phyloP scores from a whole-genome alignment of 352 stramenopile species.

The Hyaloperonospora brassicae region DNA sequence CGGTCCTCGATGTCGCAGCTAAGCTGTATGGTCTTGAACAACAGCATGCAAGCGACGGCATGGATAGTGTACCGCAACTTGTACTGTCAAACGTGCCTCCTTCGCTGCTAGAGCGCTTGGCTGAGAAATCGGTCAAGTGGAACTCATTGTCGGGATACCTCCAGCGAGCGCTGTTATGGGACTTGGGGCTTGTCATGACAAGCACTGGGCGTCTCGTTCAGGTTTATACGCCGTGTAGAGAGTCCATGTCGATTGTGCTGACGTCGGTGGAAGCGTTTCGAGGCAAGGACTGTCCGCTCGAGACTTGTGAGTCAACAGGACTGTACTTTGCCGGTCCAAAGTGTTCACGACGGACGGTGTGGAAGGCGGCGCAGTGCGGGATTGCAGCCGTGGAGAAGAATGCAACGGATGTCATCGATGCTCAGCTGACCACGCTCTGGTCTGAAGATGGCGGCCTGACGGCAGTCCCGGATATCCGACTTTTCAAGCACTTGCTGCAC shows the following conservation, averaged over 20 bases:
- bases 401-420: slow-evolving; percentile 14
- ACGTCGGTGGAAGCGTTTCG: slow-evolving; percentile 32
- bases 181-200: slow-evolving; percentile 37
- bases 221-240: slow-evolving; percentile 39
- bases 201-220: slow-evolving; percentile 31
- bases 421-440: slow-evolving; percentile 29
- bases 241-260: slow-evolving; percentile 39
- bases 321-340: slow-evolving; percentile 27
- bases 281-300: slow-evolving; percentile 15
- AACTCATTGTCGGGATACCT: slow-evolving; percentile 31
- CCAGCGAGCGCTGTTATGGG: slow-evolving; percentile 51
- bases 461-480: slow-evolving; percentile 24
- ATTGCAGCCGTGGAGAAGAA: slow-evolving; percentile 21
- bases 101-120: slow-evolving; percentile 18
- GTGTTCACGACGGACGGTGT: slow-evolving; percentile 25
- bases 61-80: slow-evolving; percentile 7
- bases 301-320: slow-evolving; percentile 26
- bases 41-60: neutral
- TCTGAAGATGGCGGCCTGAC: slow-evolving; percentile 30
- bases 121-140: slow-evolving; percentile 23
- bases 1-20: slow-evolving; percentile 20
- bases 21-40: slow-evolving; percentile 19
- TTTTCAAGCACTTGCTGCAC: slow-evolving; percentile 27
- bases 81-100: slow-evolving; percentile 20
- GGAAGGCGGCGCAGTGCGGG: slow-evolving; percentile 25